phyloP scores from a whole-genome alignment of 2,329 filamentous ascomycete species.

The Camillea tinctor region DNA sequence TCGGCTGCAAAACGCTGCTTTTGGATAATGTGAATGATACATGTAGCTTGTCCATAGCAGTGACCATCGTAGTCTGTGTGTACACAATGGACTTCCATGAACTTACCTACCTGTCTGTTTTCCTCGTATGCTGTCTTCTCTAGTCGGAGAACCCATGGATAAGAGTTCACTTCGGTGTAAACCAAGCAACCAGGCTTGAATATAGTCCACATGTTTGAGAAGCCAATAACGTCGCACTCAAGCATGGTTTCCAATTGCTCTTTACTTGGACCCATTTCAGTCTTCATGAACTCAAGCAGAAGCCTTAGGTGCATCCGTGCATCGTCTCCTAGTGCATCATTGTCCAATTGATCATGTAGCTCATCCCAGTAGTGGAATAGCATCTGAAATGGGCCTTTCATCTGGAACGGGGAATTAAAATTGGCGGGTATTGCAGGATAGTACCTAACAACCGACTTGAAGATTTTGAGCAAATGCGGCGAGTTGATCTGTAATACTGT shows the following conservation, averaged over 20 bases:
- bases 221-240: slow-evolving; percentile 25
- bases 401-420: slow-evolving; percentile 24
- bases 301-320: slow-evolving; percentile 25
- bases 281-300: slow-evolving; percentile 31
- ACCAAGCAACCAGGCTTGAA: slow-evolving; percentile 29
- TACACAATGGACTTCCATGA: slow-evolving; percentile 23
- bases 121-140: slow-evolving; percentile 28
- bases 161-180: slow-evolving; percentile 23
- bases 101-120: slow-evolving; percentile 9
- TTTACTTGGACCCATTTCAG: slow-evolving; percentile 23
- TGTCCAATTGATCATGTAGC: slow-evolving; percentile 24
- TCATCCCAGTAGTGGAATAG: slow-evolving; percentile 30
- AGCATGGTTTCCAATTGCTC: slow-evolving; percentile 24
- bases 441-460: slow-evolving; percentile 23
- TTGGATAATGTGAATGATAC: slow-evolving; percentile 19
- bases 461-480: slow-evolving; percentile 25
- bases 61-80: slow-evolving; percentile 28
- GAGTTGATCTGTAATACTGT: slow-evolving; percentile 31
- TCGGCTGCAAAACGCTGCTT: slow-evolving; percentile 24
- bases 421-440: slow-evolving; percentile 27
- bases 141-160: slow-evolving; percentile 29
- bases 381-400: slow-evolving; percentile 27
- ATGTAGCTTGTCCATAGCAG: slow-evolving; percentile 17
- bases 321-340: slow-evolving; percentile 1
- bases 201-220: slow-evolving; percentile 26